A percentile compares a stretch with the other conserved stretches of the same genome.
phyloP scores from a whole-genome alignment of 129 eudicot species.

The Dittrichia graveolens region DNA sequence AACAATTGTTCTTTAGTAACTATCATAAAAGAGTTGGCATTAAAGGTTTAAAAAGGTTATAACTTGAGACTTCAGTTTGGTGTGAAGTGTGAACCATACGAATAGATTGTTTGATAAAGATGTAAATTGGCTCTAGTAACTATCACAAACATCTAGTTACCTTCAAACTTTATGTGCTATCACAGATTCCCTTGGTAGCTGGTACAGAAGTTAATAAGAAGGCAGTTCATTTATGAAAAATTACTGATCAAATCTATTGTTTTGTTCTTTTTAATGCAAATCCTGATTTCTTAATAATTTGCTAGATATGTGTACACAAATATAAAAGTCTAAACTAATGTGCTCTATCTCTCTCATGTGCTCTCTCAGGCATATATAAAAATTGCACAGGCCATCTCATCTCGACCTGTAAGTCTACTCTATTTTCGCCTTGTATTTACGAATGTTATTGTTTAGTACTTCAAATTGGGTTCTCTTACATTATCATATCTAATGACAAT shows the following conservation, averaged over 20 bases:
- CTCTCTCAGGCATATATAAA: constrained; percentile 86
- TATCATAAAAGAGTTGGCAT: too few relatives aligned
- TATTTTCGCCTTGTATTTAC: constrained; percentile 6
- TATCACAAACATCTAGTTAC: too few relatives aligned
- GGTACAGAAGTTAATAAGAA: too few relatives aligned
- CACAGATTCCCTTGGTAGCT: too few relatives aligned
- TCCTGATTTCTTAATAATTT: background rate
- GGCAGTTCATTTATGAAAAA: background rate
- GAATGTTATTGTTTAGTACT: background rate
- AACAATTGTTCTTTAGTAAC: too few relatives aligned
- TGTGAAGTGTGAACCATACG: too few relatives aligned
- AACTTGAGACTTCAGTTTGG: too few relatives aligned
- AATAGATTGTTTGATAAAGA: too few relatives aligned
- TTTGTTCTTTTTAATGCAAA: background rate
- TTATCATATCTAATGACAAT: too few relatives aligned
- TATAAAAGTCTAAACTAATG: constrained; percentile 15
- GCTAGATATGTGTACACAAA: background rate
- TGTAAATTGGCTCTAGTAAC: too few relatives aligned
- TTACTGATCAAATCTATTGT: constrained; percentile 4
- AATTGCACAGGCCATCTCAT: constrained; percentile 97
- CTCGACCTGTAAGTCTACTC: constrained; percentile 85
- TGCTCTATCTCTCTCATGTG: constrained; percentile 7
- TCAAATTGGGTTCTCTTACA: background rate
- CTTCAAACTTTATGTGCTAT: too few relatives aligned
- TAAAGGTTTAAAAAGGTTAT: too few relatives aligned